Evolutionary conservation across 108 stramenopile genomes (phyloP), one percentile per base, ranked within the genome.

Genomic region (Cyclotella baltica): DNA sequence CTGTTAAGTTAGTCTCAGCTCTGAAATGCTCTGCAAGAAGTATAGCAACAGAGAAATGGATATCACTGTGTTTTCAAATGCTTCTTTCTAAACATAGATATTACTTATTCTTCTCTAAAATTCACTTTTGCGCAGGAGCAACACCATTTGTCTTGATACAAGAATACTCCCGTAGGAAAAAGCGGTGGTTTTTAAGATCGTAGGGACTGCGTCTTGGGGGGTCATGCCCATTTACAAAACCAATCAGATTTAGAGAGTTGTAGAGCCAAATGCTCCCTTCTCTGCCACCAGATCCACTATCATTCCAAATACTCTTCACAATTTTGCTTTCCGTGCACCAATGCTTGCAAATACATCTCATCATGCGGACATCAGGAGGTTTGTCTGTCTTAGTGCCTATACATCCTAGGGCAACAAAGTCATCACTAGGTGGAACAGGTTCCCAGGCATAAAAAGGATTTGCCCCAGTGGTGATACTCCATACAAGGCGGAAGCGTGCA

Each of bases 381-480:
- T 92, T 92, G 48, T 98, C 96, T 23, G 82, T 90, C 55, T 91
- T 97, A n/a, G 93, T 97, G 13, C 92, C 94, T 30, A 97, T 79
- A 77, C 97, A 98, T 30, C 98, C 98, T 37, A 99, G 81, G 5
- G 97, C 96, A 3, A 98, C 96, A 82, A 98, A 99, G 62, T 90
- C 91, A 29, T 96, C 96, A 57, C 95, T 93, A 2, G 98, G 98
- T 31, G 98, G 97, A 3, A 98, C 91, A 5, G 98, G 96, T 71
- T 97, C 94, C 98, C 98, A 99, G 3, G 93, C 93, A 76, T 95
- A 98, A 63, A 99, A 93, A 22, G 91, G 94, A 47, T 96, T 96
- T 62, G 89, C 90, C 30, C 97, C 96, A 63, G 92, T 91, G 29
- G 95, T 94, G 15, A 94, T 79, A 71, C 95, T 95, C 98, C 98